Evolutionary conservation across 2,329 filamentous ascomycete genomes (phyloP), one percentile per base, ranked within the genome.

Genomic region (Diplodia scrobiculata): DNA sequence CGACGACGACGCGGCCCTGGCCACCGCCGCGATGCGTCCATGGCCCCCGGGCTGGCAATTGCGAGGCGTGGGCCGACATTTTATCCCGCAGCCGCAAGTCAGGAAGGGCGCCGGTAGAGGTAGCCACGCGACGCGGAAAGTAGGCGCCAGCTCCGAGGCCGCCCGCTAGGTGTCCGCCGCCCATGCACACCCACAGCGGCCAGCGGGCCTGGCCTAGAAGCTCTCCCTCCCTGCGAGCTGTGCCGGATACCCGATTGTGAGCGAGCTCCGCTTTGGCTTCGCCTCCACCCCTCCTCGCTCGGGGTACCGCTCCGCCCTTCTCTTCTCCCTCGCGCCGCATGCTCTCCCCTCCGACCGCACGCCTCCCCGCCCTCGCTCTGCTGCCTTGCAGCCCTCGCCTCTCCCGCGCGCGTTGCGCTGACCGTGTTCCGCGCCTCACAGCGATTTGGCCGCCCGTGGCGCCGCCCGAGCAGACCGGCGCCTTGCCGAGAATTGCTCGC

Each of bases 271-370:
- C 63, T 64, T 25, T 32, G 5, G 7, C 7, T 32, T 38, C 38
- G 48, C 60, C 63, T 51, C 63, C 41, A 59, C 47, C 60, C 29
- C 51, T 66, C 62, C 50, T 54, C 48, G 55, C 32, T 64, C 60
- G 64, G 51, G 62, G 54, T 65, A 62, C 62, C 52, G 66, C 66
- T 68, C 59, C 48, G 50, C 58, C 64, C 66, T n/a, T 47, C 66
- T 66, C 59, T 54, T 63, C 54, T 67, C 50, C 5, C 36, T 55
- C 62, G 27, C 54, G 54, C 55, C 64, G 53, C 32, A 51, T 41
- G 48, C 47, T 27, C 60, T 63, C 58, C 66, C 50, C 14, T n/a
- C 55, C 27, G 38, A 59, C 36, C 13, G 3, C 41, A 14, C 45
- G 21, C 29, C 58, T 51, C 58, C 25, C 45, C 29, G 27, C 45